Evolutionary conservation across 495 filamentous ascomycete genomes (phyloP).

Genomic region (Xylaria venustula): DNA sequence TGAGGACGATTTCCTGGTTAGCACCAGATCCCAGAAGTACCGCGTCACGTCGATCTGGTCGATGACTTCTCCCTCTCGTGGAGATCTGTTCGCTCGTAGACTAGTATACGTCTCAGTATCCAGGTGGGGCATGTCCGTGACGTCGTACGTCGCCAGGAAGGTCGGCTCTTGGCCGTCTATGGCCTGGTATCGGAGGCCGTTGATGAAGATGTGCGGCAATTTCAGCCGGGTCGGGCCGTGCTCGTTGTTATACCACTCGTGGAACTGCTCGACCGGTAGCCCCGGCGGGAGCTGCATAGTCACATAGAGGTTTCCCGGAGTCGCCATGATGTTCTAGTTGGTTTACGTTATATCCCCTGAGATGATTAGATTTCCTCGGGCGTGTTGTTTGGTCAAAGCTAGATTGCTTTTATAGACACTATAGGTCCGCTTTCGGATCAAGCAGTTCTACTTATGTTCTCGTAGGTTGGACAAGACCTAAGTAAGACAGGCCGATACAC

Average conservation of each 20-base stretch:
- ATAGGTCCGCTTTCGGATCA: background rate
- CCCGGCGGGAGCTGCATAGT: slow-evolving; percentile 70
- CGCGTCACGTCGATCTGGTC: slow-evolving; percentile 70
- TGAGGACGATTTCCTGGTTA: slow-evolving; percentile 47
- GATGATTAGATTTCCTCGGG: background rate
- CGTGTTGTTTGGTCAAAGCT: background rate
- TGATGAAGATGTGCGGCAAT: slow-evolving; percentile 64
- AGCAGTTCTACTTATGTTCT: background rate
- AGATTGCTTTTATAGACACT: background rate
- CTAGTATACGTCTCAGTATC: slow-evolving; percentile 64
- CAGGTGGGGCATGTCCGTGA: slow-evolving; percentile 68
- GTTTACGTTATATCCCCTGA: background rate
- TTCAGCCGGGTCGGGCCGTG: slow-evolving; percentile 77
- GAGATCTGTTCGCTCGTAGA: slow-evolving; percentile 66
- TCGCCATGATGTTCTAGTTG: slow-evolving; percentile 23
- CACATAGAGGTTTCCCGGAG: slow-evolving; percentile 69
- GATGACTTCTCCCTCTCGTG: slow-evolving; percentile 74
- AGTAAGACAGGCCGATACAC: background rate
- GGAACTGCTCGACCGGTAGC: slow-evolving; percentile 67
- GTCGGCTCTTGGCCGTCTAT: slow-evolving; percentile 59
- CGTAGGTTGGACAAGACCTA: background rate
- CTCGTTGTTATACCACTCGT: slow-evolving; percentile 91
- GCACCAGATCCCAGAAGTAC: slow-evolving; percentile 63
- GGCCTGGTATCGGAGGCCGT: slow-evolving; percentile 76
- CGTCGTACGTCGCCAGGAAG: slow-evolving; percentile 78